These are phyloP conservation scores for Amylostereum chailletii DNA, from an alignment of 1,284 basidiomycete genomes.

Conservation along the genomic window DNA sequence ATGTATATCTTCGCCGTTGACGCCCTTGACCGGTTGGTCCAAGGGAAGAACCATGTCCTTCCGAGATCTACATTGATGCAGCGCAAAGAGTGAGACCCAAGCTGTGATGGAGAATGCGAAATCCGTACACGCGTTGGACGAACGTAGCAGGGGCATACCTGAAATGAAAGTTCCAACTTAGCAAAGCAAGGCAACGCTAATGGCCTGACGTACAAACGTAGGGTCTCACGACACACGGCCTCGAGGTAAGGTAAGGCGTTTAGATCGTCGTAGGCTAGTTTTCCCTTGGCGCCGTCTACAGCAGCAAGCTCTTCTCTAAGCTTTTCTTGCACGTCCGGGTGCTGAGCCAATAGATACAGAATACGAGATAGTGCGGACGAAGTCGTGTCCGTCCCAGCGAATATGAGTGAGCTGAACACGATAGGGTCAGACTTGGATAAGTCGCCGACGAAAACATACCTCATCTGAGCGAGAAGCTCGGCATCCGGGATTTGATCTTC, in stretches of 20 bases:
- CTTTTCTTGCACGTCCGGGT: conserved; percentile 12
- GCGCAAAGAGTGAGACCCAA: not conserved
- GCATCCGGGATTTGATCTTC: conserved; percentile 6
- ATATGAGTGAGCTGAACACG: conserved; percentile 11
- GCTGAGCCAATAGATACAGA: conserved; percentile 12
- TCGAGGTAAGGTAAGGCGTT: conserved; percentile 32
- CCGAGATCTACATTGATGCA: not conserved
- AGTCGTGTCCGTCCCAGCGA: conserved; percentile 16
- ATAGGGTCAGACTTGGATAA: not conserved
- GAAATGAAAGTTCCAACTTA: too few relatives aligned
- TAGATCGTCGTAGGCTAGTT: conserved; percentile 28
- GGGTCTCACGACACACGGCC: conserved; percentile 36
- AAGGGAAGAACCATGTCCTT: conserved; percentile 11
- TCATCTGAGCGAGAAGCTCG: conserved; percentile 5
- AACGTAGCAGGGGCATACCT: conserved; percentile 33
- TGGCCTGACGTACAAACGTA: conserved; percentile 21
- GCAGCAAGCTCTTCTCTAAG: conserved; percentile 14
- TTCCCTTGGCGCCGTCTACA: conserved; percentile 2
- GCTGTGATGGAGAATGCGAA: not conserved
- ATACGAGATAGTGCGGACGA: conserved; percentile 13
- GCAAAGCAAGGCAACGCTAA: too few relatives aligned
- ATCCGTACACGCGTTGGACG: conserved; percentile 31
- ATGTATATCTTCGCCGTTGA: conserved; percentile 5
- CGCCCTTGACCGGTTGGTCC: conserved; percentile 7
- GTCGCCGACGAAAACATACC: conserved; percentile 3